phyloP scores from a whole-genome alignment of 2,329 filamentous ascomycete species.

The Diaporthe ampelina region DNA sequence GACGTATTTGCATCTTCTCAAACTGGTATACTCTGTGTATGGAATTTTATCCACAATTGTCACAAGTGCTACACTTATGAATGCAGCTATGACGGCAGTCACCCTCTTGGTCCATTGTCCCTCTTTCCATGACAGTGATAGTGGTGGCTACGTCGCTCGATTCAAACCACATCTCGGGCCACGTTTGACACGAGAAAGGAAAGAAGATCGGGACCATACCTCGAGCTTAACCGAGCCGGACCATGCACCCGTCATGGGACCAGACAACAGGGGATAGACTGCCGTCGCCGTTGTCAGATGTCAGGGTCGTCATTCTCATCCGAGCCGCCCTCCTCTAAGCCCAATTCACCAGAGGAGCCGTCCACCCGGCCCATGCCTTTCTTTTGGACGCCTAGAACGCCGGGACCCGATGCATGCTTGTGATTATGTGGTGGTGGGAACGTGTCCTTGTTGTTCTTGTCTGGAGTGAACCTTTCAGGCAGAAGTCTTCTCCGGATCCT shows the following conservation, averaged over 20 bases:
- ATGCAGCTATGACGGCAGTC: constrained; percentile 64
- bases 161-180: constrained; percentile 15
- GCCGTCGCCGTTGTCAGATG: constrained; percentile 70
- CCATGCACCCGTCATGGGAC: constrained; percentile 60
- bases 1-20: constrained; percentile 9
- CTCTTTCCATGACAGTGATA: constrained; percentile 62
- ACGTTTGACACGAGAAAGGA: constrained; percentile 24
- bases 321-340: constrained; percentile 62
- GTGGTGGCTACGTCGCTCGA: constrained; percentile 4
- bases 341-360: constrained; percentile 51
- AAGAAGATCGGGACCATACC: not conserved
- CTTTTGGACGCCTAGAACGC: constrained; percentile 68
- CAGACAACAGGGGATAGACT: constrained; percentile 78
- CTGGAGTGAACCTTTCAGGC: constrained; percentile 73
- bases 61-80: not conserved
- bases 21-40: not conserved
- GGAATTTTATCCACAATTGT: not conserved
- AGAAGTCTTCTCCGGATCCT: constrained; percentile 74
- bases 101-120: constrained; percentile 74
- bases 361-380: constrained; percentile 44
- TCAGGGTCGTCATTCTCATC: constrained; percentile 78
- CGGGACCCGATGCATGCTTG: constrained; percentile 57
- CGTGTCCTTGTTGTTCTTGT: constrained; percentile 46
- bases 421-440: constrained; percentile 52
- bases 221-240: constrained; percentile 25